These are phyloP conservation scores for Nakazawaea molendinolei DNA, from an alignment of 805 yeast genomes.

Conservation along the genomic window DNA sequence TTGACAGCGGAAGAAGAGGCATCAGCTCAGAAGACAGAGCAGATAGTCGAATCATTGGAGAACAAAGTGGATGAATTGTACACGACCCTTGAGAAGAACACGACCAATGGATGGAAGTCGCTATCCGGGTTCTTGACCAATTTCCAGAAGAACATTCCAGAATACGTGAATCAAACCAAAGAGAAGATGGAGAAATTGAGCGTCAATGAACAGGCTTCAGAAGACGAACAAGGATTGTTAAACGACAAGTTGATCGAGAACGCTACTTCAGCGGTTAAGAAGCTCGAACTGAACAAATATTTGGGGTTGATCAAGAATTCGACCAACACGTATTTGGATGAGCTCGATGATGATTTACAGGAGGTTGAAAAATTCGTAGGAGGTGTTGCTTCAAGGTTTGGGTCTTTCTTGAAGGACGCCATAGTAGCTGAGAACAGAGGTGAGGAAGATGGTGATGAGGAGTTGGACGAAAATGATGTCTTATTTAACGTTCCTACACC, in stretches of 20 bases:
- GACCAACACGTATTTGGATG: slow-evolving; percentile 62
- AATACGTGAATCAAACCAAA: slow-evolving; percentile 21
- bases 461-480: slow-evolving; percentile 26
- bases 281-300: slow-evolving; percentile 16
- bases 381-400: slow-evolving; percentile 47
- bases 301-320: slow-evolving; percentile 23
- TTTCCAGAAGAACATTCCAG: slow-evolving; percentile 26
- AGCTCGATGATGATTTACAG: slow-evolving; percentile 69
- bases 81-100: slow-evolving; percentile 34
- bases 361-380: slow-evolving; percentile 66
- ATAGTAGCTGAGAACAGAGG: slow-evolving; percentile 14
- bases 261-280: too few species aligned
- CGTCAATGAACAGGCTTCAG: slow-evolving; percentile 8
- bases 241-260: slow-evolving; percentile 12
- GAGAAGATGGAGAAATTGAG: slow-evolving; percentile 19
- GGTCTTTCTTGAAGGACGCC: slow-evolving; percentile 28
- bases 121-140: slow-evolving; percentile 29
- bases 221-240: slow-evolving; percentile 15
- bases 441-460: slow-evolving; percentile 13
- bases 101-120: slow-evolving; percentile 28
- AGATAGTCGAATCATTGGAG: slow-evolving; percentile 49
- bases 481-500: slow-evolving; percentile 38
- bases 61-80: slow-evolving; percentile 32
- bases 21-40: slow-evolving; percentile 51
- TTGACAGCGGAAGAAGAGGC: slow-evolving; percentile 4